Evolutionary conservation across 208 protist genomes (phyloP), one percentile per base, ranked within the genome.

Genomic region (Trichomonas vaginalis): DNA sequence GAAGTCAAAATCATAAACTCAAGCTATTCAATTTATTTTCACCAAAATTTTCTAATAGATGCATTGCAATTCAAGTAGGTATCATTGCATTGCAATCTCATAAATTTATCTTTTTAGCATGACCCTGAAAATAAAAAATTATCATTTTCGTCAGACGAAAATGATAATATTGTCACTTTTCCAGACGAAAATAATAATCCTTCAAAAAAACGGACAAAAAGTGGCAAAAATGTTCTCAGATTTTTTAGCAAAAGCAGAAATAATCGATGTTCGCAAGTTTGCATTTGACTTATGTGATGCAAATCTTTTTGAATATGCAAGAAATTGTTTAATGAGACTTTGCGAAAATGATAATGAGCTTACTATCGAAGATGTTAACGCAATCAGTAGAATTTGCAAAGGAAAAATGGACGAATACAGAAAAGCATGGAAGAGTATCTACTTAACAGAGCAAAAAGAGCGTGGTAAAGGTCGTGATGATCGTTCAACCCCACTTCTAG

Each of bases 391-490:
- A 42, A 51, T 92, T 39, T 92, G 86, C 45, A 92, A 92, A 39
- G 86, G 86, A 0, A 17, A 92, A 39, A 51, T 92, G 8, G 86
- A 92, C 15, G 17, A 27, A 42, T 51, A 48, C n/a, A 23, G 86
- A 51, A 92, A 51, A 51, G 86, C 86, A 35, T 92, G 86, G 86
- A 92, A 92, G 27, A 35, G 10, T 4, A 92, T 92, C 23, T 92
- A 92, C 39, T 32, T 92, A 17, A 27, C 86, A 35, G 86, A 92
- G 15, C 86, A 92, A 51, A 92, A 92, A 92, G 86, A 92, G 51
- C 48, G 86, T 39, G 86, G 86, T 51, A 92, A 92, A 92, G 86
- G 86, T 27, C 86, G 86, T 39, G 86, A 92, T 39, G 86, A 92
- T 47, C 23, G 86, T 51, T 45, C 86, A 27, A 92, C 86, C 17